Evolutionary conservation across 1,284 basidiomycete genomes (phyloP), one percentile per base, ranked within the genome.

Genomic region (Peniophora sp.): DNA sequence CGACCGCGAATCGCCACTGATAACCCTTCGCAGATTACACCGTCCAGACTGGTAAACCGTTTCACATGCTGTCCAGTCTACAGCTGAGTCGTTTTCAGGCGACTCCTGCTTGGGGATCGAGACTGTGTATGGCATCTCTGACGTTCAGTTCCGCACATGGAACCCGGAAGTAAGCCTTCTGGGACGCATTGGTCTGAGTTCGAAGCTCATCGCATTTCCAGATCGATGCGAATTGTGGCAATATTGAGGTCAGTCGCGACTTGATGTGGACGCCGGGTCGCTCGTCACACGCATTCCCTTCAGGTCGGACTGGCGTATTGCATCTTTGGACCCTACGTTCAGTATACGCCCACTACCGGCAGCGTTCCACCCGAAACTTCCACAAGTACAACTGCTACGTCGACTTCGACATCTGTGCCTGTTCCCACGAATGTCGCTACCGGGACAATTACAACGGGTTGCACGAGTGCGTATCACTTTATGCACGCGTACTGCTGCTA

Each of bases 301-400:
- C 18, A 50, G 49, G 45, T 53, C 18, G 52, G 48, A n/a, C 45
- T 51, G n/a, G 39, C 47, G 32, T 53, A 53, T 27, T 53, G 52
- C 46, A 36, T 53, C n/a, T 51, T 53, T 18, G 49, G 48, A 8
- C 27, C 35, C 2, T 53, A 39, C 46, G 49, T 46, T 3, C 34
- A 43, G 14, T 47, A 36, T 14, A 45, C 52, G 22, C 39, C 47
- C 3, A 47, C 52, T 1, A 47, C 39, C 22, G 46, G 42, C 2
- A 10, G 23, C 3, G 11, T 23, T 9, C 37, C 22, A 11, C 51
- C 32, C 9, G 43, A 14, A 46, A 32, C 27, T 5, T 32, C 45
- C 24, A 44, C 48, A n/a, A 23, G 44, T 2, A 47, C 52, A 3
- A 27, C 37, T 17, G 22, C 32, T 1, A 24, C 47, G 9, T 50